phyloP scores from a whole-genome alignment of 2,329 filamentous ascomycete genomes.

The Cladophialophora bantiana region DNA sequence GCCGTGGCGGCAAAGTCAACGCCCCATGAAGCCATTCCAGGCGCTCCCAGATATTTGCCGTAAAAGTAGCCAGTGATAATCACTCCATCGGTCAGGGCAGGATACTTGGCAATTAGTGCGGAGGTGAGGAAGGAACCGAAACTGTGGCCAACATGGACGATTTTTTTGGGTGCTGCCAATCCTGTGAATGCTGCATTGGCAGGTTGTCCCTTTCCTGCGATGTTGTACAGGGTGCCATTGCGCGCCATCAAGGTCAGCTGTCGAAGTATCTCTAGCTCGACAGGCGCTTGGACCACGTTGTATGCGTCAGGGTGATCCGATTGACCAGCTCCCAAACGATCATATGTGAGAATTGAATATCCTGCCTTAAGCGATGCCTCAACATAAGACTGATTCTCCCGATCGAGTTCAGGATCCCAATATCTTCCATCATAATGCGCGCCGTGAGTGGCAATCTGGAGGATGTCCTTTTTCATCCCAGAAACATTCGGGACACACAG shows the following conservation, averaged over 20 bases:
- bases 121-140: constrained; percentile 47
- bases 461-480: constrained; percentile 26
- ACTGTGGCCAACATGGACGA: constrained; percentile 48
- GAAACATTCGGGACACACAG: constrained; percentile 31
- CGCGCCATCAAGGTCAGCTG: constrained; percentile 48
- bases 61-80: constrained; percentile 50
- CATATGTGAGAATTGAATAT: constrained; percentile 52
- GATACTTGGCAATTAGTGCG: constrained; percentile 45
- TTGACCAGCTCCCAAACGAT: constrained; percentile 48
- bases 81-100: constrained; percentile 46
- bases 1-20: constrained; percentile 26
- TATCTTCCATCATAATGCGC: constrained; percentile 31
- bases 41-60: constrained; percentile 35
- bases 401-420: constrained; percentile 46
- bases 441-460: constrained; percentile 39
- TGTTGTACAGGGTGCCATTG: constrained; percentile 43
- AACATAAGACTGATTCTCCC: constrained; percentile 49
- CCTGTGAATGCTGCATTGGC: constrained; percentile 28
- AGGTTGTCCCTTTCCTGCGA: constrained; percentile 27
- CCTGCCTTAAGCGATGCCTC: constrained; percentile 46
- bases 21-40: constrained; percentile 29
- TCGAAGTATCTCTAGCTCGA: constrained; percentile 50
- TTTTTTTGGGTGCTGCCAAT: constrained; percentile 42
- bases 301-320: constrained; percentile 50
- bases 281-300: constrained; percentile 48